Percentiles rank a stretch among this genome's conserved stretches.
phyloP scores from a whole-genome alignment of 495 filamentous ascomycete species.

The Sordaria brevicollis region DNA sequence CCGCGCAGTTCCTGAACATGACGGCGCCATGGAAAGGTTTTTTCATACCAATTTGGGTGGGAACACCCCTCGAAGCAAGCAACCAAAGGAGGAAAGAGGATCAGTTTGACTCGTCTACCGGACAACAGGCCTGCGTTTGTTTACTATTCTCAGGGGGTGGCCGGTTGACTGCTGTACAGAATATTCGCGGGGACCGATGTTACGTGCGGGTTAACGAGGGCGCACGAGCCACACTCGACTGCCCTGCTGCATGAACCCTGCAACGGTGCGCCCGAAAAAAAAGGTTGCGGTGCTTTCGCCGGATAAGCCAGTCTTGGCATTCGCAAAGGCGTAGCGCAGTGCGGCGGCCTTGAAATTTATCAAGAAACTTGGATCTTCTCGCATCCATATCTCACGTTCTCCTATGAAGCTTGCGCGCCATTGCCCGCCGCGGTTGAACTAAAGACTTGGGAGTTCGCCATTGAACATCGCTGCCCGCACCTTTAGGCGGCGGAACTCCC shows the following conservation, averaged over 20 bases:
- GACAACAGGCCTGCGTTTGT: background rate
- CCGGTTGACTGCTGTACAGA: background rate
- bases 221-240: background rate
- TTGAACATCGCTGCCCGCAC: constrained; percentile 5
- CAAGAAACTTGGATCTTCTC: background rate
- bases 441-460: background rate
- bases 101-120: background rate
- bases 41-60: background rate
- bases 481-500: constrained; percentile 15
- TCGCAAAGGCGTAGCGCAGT: background rate
- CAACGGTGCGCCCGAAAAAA: background rate
- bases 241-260: background rate
- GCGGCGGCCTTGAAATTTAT: background rate
- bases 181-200: background rate
- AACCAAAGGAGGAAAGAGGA: background rate
- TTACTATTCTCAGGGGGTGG: background rate
- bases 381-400: background rate
- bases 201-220: background rate
- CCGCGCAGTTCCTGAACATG: background rate
- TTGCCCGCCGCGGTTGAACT: background rate
- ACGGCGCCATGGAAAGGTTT: background rate
- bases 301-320: background rate
- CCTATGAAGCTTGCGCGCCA: background rate
- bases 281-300: background rate
- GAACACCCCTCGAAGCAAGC: background rate